Percentiles rank a stretch among this genome's conserved stretches.
phyloP scores from a whole-genome alignment of 2,329 filamentous ascomycete genomes.

The Dothistroma pini region DNA sequence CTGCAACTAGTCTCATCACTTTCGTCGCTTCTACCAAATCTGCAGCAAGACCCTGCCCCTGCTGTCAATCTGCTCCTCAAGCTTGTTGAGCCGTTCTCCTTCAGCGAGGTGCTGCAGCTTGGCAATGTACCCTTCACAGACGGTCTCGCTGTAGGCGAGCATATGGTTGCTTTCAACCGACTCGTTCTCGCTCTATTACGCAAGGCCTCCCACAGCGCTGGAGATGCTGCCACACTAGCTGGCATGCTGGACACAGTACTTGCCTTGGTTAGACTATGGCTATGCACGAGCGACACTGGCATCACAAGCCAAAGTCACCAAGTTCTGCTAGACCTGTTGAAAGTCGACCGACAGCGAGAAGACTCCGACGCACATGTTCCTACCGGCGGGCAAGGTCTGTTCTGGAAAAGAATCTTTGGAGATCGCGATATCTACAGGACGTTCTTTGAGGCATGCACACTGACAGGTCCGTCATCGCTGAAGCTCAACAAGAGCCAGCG shows the following conservation, averaged over 20 bases:
- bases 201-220: conserved; percentile 51
- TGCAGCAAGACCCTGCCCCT: conserved; percentile 57
- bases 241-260: conserved; percentile 53
- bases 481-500: conserved; percentile 50
- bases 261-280: conserved; percentile 56
- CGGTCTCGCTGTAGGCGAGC: conserved; percentile 49
- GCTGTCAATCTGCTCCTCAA: conserved; percentile 52
- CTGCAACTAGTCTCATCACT: conserved; percentile 44
- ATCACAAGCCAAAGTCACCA: conserved; percentile 54
- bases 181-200: conserved; percentile 54
- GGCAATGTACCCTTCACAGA: conserved; percentile 47
- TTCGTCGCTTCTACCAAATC: conserved; percentile 48
- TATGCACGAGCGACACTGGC: conserved; percentile 53
- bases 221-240: conserved; percentile 57
- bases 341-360: conserved; percentile 44
- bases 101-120: conserved; percentile 44
- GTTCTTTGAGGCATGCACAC: conserved; percentile 55
- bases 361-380: conserved; percentile 22
- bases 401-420: conserved; percentile 61
- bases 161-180: conserved; percentile 49
- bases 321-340: conserved; percentile 51
- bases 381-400: conserved; percentile 46
- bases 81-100: conserved; percentile 48
- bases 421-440: conserved; percentile 57
- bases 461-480: conserved; percentile 37